Percentiles rank a stretch among this genome's conserved stretches.
Conservation (phyloP, 345 rosid genomes). For the Pistacia vera region DNA sequence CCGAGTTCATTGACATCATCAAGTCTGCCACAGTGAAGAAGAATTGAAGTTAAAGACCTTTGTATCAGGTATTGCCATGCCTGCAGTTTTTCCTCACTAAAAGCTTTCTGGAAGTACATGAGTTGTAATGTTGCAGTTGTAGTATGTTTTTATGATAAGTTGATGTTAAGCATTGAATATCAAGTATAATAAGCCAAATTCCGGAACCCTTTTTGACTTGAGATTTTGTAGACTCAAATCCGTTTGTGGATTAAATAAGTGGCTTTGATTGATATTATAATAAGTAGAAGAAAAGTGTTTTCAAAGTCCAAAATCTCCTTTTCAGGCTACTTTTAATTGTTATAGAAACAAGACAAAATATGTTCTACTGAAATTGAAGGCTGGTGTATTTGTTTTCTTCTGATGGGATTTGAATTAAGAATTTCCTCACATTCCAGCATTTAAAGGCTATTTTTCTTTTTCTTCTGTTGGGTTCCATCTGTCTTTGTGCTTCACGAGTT, state of each 20-base stretch:
- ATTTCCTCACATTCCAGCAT: too few species aligned
- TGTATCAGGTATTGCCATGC: not conserved
- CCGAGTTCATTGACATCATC: slow-evolving; percentile 69
- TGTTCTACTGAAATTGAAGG: too few species aligned
- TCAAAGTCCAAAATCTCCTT: too few species aligned
- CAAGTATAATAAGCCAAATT: not conserved
- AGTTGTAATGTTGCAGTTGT: not conserved
- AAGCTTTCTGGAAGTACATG: not conserved
- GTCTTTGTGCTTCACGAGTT: too few species aligned
- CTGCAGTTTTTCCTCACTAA: slow-evolving; percentile 1
- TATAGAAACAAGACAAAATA: too few species aligned
- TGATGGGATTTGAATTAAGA: too few species aligned
- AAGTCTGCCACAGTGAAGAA: slow-evolving; percentile 60
- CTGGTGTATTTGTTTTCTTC: too few species aligned
- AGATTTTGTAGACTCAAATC: not conserved
- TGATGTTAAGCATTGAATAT: not conserved
- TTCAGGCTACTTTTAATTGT: too few species aligned
- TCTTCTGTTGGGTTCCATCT: too few species aligned
- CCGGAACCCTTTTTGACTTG: not conserved
- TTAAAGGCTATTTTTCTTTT: too few species aligned
- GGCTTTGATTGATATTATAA: not conserved
- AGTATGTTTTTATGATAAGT: not conserved
- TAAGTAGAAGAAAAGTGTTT: too few species aligned
- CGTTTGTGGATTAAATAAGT: not conserved
- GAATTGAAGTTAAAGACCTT: slow-evolving; percentile 29